A percentile compares a stretch with the other conserved stretches of the same genome.
Conservation (phyloP, 2,329 filamentous ascomycete species). For the Elsinoe arachidis region DNA sequence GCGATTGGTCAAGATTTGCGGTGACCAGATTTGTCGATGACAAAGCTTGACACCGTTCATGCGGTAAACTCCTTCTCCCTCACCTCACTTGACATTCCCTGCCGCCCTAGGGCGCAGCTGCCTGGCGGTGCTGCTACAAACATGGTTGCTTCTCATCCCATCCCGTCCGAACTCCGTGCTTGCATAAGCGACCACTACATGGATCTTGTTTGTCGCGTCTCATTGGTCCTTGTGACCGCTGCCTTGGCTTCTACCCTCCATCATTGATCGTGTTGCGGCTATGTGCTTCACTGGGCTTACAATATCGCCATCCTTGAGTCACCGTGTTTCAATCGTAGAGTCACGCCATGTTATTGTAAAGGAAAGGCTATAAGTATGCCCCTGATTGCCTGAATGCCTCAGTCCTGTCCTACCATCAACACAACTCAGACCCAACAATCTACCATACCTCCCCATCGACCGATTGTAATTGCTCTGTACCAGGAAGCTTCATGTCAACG, state of each 20-base stretch:
- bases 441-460: background rate
- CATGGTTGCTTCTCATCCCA: background rate
- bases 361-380: background rate
- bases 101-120: slow-evolving; percentile 1
- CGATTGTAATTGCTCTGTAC: background rate
- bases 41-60: background rate
- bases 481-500: background rate
- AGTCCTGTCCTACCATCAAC: background rate
- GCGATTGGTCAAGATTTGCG: background rate
- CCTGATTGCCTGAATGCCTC: background rate
- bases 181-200: background rate
- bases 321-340: background rate
- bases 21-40: background rate
- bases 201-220: background rate
- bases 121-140: background rate
- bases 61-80: background rate
- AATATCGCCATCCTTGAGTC: background rate
- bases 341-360: background rate
- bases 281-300: background rate
- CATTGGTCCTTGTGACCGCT: slow-evolving; percentile 1
- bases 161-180: background rate
- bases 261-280: background rate
- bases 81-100: background rate
- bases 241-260: background rate
- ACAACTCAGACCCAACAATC: background rate